Evolutionary conservation across 495 filamentous ascomycete species (phyloP), one percentile per base, ranked within the genome.

Genomic region (Aspergillus indologenus): DNA sequence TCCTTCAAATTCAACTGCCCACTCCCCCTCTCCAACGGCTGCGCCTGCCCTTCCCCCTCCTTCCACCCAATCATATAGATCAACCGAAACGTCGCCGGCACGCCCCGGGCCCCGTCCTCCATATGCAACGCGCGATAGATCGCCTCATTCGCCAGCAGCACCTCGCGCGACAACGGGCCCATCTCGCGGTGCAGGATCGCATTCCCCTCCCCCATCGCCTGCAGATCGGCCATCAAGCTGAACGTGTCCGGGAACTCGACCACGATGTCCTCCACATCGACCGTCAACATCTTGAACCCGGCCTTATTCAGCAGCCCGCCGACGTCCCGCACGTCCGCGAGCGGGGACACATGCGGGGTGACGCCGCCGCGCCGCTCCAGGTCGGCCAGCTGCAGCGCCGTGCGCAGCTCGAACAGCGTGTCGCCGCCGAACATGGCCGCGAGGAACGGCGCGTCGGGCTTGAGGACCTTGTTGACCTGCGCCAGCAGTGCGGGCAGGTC

Each of bases 21-120:
- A 62, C 83, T 96, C 1, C 95, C 95, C 59, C 95, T 82, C 59
- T 82, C 70, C 61, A 97, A 72, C 29, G 95, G 92, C 75, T 92
- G 75, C 46, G 83, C 73, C 75, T 97, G 92, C 50, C 86, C 81
- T 24, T 81, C 79, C 0, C 88, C 87, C 64, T 93, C 90, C 71
- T 93, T 95, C 95, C 95, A 99, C 18, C 95, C 95, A 76, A 99
- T 98, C 91, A 98, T 93, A 69, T 90, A 94, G 54, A 96, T 95
- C 60, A 94, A 78, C 57, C 90, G 81, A 69, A 93, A 97, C n/a
- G 92, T 97, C 9, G 92, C 92, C 2, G 92, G 92, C 56, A 96
- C 75, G 0, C 71, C 85, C 17, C 88, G 84, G 52, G 90, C 77
- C 52, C 80, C 80, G n/a, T 79, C 85, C 55, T 84, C 79, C 63